Evolutionary conservation across 1,284 basidiomycete species (phyloP).

Genomic region (Fistulina hepatica): DNA sequence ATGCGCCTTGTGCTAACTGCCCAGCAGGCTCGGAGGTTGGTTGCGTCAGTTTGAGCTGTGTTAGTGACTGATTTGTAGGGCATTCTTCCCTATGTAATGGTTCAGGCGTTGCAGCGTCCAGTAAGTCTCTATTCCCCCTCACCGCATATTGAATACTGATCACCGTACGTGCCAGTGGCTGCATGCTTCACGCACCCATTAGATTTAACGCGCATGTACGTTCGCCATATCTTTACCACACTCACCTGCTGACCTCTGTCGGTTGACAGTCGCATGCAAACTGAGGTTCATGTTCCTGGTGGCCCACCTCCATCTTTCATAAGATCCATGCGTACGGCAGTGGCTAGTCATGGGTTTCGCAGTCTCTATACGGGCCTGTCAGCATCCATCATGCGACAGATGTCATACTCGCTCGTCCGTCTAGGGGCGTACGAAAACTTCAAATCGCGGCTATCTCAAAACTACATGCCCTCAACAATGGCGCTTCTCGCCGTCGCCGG

Average conservation of each 20-base stretch:
- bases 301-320: conserved; percentile 44
- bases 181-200: conserved; percentile 79
- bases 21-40: conserved; percentile 62
- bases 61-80: conserved; percentile 2
- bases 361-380: conserved; percentile 77
- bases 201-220: conserved; percentile 80
- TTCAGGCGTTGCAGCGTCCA: conserved; percentile 64
- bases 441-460: conserved; percentile 42
- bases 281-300: conserved; percentile 35
- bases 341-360: conserved; percentile 51
- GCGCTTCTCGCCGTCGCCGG: conserved; percentile 55
- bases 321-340: conserved; percentile 43
- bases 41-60: conserved; percentile 7
- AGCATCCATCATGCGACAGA: conserved; percentile 80
- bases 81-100: background rate
- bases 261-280: conserved; percentile 52
- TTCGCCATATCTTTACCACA: conserved; percentile 11
- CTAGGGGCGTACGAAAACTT: conserved; percentile 78
- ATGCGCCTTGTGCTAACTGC: conserved; percentile 7
- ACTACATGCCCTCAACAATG: conserved; percentile 38
- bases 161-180: conserved; percentile 51
- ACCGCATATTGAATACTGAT: conserved; percentile 7
- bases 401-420: conserved; percentile 86
- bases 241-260: conserved; percentile 3
- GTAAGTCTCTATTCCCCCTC: conserved; percentile 34